A percentile compares a stretch with the other conserved stretches of the same genome.
These are phyloP conservation scores for Pezicula neosporulosa DNA, from an alignment of 2,329 filamentous ascomycete species.

Conservation along the genomic window DNA sequence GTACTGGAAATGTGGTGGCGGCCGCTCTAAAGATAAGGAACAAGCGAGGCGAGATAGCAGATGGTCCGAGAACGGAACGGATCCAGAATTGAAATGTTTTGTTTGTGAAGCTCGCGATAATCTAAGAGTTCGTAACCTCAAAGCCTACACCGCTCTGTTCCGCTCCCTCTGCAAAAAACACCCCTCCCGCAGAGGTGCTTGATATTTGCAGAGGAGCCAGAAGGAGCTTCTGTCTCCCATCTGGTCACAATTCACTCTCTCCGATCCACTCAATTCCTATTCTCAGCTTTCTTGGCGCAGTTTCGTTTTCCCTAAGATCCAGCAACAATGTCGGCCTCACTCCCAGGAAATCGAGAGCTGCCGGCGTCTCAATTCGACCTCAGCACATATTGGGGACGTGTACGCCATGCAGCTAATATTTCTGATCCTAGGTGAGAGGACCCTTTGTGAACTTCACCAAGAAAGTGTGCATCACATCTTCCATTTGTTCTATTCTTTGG, in stretches of 20 bases:
- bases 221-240: neutral
- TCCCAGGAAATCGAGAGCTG: slow-evolving; percentile 71
- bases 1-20: neutral
- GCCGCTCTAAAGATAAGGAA: neutral
- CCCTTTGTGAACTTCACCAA: slow-evolving; percentile 15
- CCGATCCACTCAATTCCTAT: neutral
- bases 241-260: neutral
- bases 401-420: slow-evolving; percentile 83
- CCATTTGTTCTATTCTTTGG: slow-evolving; percentile 4
- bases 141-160: neutral
- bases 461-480: slow-evolving; percentile 9
- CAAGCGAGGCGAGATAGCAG: neutral
- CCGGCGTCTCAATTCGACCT: slow-evolving; percentile 92
- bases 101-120: neutral
- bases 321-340: slow-evolving; percentile 57
- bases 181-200: neutral
- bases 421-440: slow-evolving; percentile 87
- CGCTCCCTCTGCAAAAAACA: neutral
- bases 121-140: neutral
- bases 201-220: neutral
- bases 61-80: neutral
- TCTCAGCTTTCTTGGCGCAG: neutral
- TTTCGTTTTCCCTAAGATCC: neutral
- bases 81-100: neutral
- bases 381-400: slow-evolving; percentile 90